Percentiles rank a stretch among this genome's conserved stretches.
Evolutionary conservation across 129 eudicot genomes (phyloP).

Genomic region (Gnaphalium uliginosum): DNA sequence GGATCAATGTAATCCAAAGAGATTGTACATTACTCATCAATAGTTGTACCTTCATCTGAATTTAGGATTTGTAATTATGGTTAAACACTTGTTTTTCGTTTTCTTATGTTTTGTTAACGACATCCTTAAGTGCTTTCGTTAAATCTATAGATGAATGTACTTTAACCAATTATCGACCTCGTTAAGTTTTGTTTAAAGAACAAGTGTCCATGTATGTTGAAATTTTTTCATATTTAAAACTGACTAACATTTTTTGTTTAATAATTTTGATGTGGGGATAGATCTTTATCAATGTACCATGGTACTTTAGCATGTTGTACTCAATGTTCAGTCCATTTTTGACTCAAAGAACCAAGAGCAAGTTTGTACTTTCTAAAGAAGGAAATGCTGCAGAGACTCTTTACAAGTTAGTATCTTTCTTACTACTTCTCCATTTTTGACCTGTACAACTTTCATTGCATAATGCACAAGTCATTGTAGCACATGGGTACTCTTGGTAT

Average conservation of each 20-base stretch:
- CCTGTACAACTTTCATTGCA: background rate
- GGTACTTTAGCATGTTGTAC: conserved; percentile 95
- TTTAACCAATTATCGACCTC: too few species aligned
- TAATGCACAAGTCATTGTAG: background rate
- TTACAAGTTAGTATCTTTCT: conserved; percentile 66
- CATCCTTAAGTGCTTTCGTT: too few species aligned
- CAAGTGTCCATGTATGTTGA: background rate
- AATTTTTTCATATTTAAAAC: too few species aligned
- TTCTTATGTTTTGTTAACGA: too few species aligned
- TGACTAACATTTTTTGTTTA: background rate
- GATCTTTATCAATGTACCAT: conserved; percentile 98
- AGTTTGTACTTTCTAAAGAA: conserved; percentile 83
- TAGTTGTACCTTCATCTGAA: too few species aligned
- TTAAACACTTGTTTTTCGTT: too few species aligned
- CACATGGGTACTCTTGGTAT: background rate
- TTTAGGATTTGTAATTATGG: too few species aligned
- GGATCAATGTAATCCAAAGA: too few species aligned
- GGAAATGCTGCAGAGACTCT: conserved; percentile 91
- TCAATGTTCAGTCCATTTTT: conserved; percentile 90
- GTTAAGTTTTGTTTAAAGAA: too few species aligned
- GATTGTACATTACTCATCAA: too few species aligned
- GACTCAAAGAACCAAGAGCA: conserved; percentile 95
- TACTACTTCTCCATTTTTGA: conserved; percentile 3
- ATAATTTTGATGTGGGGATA: conserved; percentile 31
- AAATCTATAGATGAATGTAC: too few species aligned